Percentiles rank a stretch among this genome's conserved stretches.
Evolutionary conservation across 1,139 yeast species (phyloP).

Genomic region (Kodamaea fungicola): DNA sequence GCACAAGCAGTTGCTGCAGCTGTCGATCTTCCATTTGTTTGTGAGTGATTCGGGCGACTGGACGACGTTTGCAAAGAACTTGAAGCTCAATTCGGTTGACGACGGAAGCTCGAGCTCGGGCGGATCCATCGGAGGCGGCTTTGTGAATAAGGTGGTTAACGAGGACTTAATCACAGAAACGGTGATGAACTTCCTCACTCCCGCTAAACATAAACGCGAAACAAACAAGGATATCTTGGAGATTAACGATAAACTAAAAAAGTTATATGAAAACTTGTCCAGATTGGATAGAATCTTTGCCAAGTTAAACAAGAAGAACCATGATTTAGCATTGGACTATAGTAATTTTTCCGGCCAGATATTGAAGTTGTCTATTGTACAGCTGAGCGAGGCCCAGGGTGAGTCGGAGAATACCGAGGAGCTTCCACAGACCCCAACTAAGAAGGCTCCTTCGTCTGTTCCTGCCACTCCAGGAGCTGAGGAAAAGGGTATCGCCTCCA

Average conservation of each 20-base stretch:
- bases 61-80: constrained; percentile 70
- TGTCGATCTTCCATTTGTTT: constrained; percentile 72
- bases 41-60: constrained; percentile 76
- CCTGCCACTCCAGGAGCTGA: constrained; percentile 5
- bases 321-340: constrained; percentile 70
- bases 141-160: constrained; percentile 44
- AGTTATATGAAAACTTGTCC: constrained; percentile 75
- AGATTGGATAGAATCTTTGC: constrained; percentile 77
- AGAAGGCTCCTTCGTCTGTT: constrained; percentile 2
- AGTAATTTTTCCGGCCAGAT: constrained; percentile 70
- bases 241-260: constrained; percentile 77
- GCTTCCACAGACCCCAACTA: constrained; percentile 10
- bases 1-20: constrained; percentile 70
- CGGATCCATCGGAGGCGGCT: constrained; percentile 16
- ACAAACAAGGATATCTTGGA: constrained; percentile 77
- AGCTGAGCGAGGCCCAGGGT: constrained; percentile 12
- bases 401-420: neutral
- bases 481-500: constrained; percentile 19
- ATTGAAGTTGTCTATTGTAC: constrained; percentile 60
- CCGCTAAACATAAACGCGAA: constrained; percentile 64
- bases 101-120: constrained; percentile 1
- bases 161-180: constrained; percentile 77
- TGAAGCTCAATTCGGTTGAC: constrained; percentile 37
- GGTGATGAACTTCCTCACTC: constrained; percentile 86
- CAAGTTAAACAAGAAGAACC: constrained; percentile 69